Evolutionary conservation across 2,329 filamentous ascomycete genomes (phyloP), one percentile per base, ranked within the genome.

Genomic region (Helicocarpus griseus): DNA sequence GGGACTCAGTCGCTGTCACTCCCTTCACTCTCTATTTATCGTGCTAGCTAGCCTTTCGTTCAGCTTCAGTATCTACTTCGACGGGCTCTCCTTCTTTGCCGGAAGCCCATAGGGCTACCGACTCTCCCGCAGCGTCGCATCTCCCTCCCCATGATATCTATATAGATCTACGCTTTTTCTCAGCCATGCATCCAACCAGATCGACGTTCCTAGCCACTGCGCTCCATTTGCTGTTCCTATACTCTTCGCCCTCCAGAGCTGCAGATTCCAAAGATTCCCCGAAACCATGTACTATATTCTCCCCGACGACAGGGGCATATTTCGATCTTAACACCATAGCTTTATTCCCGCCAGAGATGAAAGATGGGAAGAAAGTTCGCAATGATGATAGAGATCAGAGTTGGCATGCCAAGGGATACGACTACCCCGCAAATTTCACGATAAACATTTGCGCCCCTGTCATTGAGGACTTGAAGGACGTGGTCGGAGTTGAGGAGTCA

Each of bases 271-370:
- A 73, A 63, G 53, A 61, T 7, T 66, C 67, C 38, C 64, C 70
- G 41, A 73, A 75, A 50, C 77, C 80, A 55, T 85, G 81, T 63
- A 81, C 81, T n/a, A 77, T 80, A 52, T 74, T 77, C 56, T 83
- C 80, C 22, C 77, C 80, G 3, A 75, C 73, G n/a, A 77, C 74
- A 11, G 79, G 80, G 52, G 71, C 77, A 50, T 84, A 81, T 70
- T 84, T 82, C 68, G 81, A 85, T 61, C 71, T 85, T 26, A 81
- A 75, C 57, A 70, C 76, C 6, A 73, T 85, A 56, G 75, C 74
- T 28, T 65, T 82, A 49, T 69, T 68, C 35, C 73, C 75, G 31
- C 75, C 77, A 11, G 63, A 65, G 49, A 43, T 60, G 39, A 68
- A 70, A 50, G 65, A 72, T 48, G 65, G 67, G 39, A 65, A 71